phyloP scores from a whole-genome alignment of 768 basidiomycete species.

The Psilocybe sp. region DNA sequence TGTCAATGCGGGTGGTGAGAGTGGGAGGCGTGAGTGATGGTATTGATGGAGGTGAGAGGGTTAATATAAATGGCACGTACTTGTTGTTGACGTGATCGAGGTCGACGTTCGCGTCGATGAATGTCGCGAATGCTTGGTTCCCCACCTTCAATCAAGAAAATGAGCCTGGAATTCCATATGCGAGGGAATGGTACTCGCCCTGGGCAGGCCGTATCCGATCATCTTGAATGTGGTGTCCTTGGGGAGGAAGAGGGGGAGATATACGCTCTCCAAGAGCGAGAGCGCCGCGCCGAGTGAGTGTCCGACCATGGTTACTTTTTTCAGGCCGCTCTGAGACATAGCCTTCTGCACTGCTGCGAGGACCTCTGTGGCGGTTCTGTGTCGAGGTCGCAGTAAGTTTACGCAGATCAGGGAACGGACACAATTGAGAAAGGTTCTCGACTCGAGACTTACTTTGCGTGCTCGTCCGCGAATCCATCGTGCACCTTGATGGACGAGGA shows the following conservation, averaged over 20 bases:
- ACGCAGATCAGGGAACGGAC: not conserved
- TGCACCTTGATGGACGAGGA: constrained; percentile 37
- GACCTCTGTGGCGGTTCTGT: constrained; percentile 37
- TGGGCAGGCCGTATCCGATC: constrained; percentile 42
- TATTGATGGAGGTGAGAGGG: not conserved
- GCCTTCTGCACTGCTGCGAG: constrained; percentile 37
- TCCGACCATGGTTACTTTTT: constrained; percentile 38
- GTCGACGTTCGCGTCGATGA: constrained; percentile 42
- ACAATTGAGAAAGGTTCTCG: not conserved
- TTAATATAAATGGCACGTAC: constrained; percentile 16
- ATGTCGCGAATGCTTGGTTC: constrained; percentile 55
- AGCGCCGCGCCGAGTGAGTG: constrained; percentile 43
- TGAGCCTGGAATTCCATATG: not conserved
- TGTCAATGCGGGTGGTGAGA: constrained; percentile 10
- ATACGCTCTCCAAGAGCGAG: constrained; percentile 47
- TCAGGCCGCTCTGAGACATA: constrained; percentile 29
- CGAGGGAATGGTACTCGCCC: constrained; percentile 26
- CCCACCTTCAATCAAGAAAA: constrained; percentile 25
- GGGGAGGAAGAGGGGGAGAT: constrained; percentile 49
- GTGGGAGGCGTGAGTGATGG: not conserved
- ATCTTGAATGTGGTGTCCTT: constrained; percentile 29
- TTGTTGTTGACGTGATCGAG: constrained; percentile 57
- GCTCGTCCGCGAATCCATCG: constrained; percentile 39
- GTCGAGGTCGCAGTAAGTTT: not conserved
- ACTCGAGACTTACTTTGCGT: constrained; percentile 32